phyloP scores from a whole-genome alignment of 306 rosid species.

The Leucaena leucocephala region DNA sequence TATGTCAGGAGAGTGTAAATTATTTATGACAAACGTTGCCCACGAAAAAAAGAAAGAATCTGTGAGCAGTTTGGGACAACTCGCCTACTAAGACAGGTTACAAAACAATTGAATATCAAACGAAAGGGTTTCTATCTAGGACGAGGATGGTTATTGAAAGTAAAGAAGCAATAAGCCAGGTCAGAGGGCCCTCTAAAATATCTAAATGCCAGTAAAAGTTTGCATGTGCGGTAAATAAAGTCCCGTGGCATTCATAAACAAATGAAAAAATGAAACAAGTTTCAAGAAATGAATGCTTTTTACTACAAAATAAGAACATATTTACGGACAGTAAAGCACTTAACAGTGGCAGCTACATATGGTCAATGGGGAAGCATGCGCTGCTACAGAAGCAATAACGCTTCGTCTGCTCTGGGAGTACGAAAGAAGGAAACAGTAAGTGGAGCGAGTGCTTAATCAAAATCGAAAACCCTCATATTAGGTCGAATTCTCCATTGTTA shows the following conservation, averaged over 20 bases:
- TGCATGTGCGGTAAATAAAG: neutral
- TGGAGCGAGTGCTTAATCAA: constrained; percentile 12
- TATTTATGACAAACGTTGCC: neutral
- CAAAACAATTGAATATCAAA: neutral
- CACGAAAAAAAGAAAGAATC: neutral
- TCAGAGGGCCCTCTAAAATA: neutral
- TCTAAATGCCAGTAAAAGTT: neutral
- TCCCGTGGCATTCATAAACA: neutral
- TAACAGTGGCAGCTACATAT: neutral
- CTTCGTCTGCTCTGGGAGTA: neutral
- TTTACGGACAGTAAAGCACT: neutral
- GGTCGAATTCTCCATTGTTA: neutral
- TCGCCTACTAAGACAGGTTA: neutral
- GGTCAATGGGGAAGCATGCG: neutral
- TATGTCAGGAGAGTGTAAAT: neutral
- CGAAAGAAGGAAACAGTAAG: neutral
- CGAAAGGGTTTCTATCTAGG: neutral
- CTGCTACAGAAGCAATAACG: neutral
- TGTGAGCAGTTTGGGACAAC: neutral
- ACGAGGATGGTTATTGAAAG: neutral
- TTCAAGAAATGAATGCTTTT: neutral
- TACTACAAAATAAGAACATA: neutral
- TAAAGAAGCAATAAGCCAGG: neutral
- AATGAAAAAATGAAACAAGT: neutral
- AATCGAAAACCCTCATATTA: neutral